A percentile compares a stretch with the other conserved stretches of the same genome.
Conservation (phyloP, 169 alveolate genomes). For the Eimeria necatrix region DNA sequence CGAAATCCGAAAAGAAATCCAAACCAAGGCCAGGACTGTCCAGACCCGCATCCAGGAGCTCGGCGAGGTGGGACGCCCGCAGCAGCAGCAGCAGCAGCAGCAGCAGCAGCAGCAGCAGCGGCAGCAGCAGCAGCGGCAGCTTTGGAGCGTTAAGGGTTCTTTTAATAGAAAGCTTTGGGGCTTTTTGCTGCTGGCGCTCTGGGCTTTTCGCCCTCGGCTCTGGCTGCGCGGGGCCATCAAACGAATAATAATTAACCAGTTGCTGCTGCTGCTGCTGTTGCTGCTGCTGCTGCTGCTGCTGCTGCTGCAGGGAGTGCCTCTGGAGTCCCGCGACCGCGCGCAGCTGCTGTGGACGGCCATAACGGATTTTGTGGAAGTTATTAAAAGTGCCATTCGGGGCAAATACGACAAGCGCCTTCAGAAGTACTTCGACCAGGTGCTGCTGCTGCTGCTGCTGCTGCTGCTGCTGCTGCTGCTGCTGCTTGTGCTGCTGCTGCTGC, state of each 20-base stretch:
- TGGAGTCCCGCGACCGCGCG: constrained; percentile 83
- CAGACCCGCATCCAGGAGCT: constrained; percentile 76
- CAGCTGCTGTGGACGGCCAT: constrained; percentile 98
- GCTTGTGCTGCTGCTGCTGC: too few species aligned
- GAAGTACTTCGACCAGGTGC: constrained; percentile 83
- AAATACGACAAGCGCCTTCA: constrained; percentile 95
- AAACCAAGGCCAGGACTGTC: constrained; percentile 61
- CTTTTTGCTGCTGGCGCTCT: too few species aligned
- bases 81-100: too few species aligned
- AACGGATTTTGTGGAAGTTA: constrained; percentile 98
- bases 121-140: too few species aligned
- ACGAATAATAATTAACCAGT: too few species aligned
- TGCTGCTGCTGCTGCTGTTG: not conserved
- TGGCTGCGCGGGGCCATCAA: too few species aligned
- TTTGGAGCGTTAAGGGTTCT: too few species aligned
- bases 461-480: not conserved
- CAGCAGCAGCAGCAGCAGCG: too few species aligned
- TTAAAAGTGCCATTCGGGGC: constrained; percentile 97
- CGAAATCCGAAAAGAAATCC: constrained; percentile 96
- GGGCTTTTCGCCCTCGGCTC: too few species aligned
- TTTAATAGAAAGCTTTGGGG: too few species aligned
- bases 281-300: not conserved
- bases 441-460: not conserved
- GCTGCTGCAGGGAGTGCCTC: constrained; percentile 76
- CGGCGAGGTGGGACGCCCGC: constrained; percentile 56